Percentiles rank a stretch among this genome's conserved stretches.
phyloP scores from a whole-genome alignment of 2,329 filamentous ascomycete genomes.

The Pseudocercospora fuligena region DNA sequence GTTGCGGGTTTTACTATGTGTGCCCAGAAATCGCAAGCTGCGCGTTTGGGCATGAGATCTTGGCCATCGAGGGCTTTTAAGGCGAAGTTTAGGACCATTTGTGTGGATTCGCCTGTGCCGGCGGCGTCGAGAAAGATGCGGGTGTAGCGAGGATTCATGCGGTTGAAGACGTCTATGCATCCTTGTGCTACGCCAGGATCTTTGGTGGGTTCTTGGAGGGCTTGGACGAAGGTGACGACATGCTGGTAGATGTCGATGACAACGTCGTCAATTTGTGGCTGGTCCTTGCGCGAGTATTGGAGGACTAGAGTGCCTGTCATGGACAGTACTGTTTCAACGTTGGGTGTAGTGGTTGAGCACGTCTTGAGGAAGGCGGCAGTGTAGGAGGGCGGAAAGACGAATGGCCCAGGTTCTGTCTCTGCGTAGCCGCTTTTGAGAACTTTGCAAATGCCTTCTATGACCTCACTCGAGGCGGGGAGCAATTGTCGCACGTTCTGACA shows the following conservation, averaged over 20 bases:
- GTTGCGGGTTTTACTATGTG: slow-evolving; percentile 49
- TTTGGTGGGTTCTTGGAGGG: slow-evolving; percentile 64
- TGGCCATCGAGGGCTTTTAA: slow-evolving; percentile 71
- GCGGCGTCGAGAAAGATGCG: slow-evolving; percentile 65
- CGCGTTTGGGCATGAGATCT: slow-evolving; percentile 76
- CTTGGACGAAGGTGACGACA: slow-evolving; percentile 65
- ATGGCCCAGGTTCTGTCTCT: slow-evolving; percentile 74
- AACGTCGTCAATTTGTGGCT: slow-evolving; percentile 53
- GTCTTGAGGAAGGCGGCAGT: slow-evolving; percentile 66
- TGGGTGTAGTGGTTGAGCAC: slow-evolving; percentile 63
- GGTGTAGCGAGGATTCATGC: slow-evolving; percentile 65
- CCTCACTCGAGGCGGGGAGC: slow-evolving; percentile 67
- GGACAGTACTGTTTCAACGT: slow-evolving; percentile 70
- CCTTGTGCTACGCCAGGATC: slow-evolving; percentile 76
- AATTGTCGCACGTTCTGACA: slow-evolving; percentile 58
- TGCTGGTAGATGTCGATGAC: slow-evolving; percentile 63
- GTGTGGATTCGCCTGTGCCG: slow-evolving; percentile 56
- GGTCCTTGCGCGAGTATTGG: slow-evolving; percentile 44
- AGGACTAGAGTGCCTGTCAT: slow-evolving; percentile 71
- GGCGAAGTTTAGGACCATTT: slow-evolving; percentile 69
- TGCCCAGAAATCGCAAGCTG: slow-evolving; percentile 78
- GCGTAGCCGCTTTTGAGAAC: slow-evolving; percentile 76
- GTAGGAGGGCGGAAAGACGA: slow-evolving; percentile 71
- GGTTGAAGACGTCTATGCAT: slow-evolving; percentile 72
- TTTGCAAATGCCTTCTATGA: slow-evolving; percentile 72